Conservation (phyloP, 164 flowering plant species). For the Chloranthus sessilifolius region DNA sequence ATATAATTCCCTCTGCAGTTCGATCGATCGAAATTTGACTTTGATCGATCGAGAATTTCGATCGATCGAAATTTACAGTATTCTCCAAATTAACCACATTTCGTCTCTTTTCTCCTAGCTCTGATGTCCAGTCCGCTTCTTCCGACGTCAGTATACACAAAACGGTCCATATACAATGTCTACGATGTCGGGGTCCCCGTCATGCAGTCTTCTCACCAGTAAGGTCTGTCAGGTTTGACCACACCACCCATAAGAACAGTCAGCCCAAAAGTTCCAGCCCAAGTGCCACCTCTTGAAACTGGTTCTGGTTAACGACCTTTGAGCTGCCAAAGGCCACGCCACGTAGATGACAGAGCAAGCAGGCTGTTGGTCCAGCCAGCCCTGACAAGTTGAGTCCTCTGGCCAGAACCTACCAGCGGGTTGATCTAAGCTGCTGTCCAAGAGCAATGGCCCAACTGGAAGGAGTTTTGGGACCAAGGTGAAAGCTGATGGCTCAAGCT, state of each 20-base stretch:
- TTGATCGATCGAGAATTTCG: too few relatives aligned
- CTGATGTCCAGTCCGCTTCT: too few relatives aligned
- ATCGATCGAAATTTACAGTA: too few relatives aligned
- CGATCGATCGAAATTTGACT: too few relatives aligned
- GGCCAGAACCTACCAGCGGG: constrained; percentile 22
- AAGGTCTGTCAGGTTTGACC: constrained; percentile 19
- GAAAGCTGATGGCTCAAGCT: not conserved
- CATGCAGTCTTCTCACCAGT: not conserved
- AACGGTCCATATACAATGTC: too few relatives aligned
- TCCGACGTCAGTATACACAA: too few relatives aligned
- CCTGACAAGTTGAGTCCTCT: constrained; percentile 33
- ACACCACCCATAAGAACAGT: constrained; percentile 54
- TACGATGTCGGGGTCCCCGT: too few relatives aligned
- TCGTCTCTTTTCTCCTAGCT: too few relatives aligned
- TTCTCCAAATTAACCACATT: too few relatives aligned
- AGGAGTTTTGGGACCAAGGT: not conserved
- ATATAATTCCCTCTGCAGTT: too few relatives aligned
- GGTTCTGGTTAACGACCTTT: constrained; percentile 20
- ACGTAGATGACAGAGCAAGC: constrained; percentile 39
- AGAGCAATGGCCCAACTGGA: constrained; percentile 1
- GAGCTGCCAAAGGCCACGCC: constrained; percentile 29
- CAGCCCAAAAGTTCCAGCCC: constrained; percentile 38
- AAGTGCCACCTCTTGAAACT: constrained; percentile 41
- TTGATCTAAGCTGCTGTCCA: not conserved
- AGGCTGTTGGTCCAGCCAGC: constrained; percentile 38